These are phyloP conservation scores for Solanum paucissectum DNA, from an alignment of 257 asterid genomes.

Conservation along the genomic window DNA sequence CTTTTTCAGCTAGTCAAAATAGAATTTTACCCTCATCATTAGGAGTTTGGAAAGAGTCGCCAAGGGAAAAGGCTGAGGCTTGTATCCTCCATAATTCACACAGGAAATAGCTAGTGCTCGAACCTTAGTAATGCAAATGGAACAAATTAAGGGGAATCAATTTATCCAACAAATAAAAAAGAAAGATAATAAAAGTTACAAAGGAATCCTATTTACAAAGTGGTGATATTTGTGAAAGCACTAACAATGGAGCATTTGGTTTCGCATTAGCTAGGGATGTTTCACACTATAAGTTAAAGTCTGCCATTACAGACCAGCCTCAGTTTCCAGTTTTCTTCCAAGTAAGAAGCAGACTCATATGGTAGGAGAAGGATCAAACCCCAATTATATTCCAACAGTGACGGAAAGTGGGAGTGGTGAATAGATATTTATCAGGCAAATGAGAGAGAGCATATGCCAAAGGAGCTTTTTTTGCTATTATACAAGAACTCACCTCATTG, in stretches of 20 bases:
- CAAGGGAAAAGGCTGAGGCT: conserved; percentile 80
- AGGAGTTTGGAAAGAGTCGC: conserved; percentile 58
- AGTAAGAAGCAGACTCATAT: not conserved
- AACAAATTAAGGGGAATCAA: not conserved
- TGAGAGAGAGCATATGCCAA: not conserved
- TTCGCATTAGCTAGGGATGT: not conserved
- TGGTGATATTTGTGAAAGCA: not conserved
- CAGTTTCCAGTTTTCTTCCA: not conserved
- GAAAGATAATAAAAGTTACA: not conserved
- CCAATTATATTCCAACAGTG: not conserved
- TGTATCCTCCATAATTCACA: conserved; percentile 71
- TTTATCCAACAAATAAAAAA: not conserved
- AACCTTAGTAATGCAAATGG: conserved; percentile 30
- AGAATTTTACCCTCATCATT: conserved; percentile 49
- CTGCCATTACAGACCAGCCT: not conserved
- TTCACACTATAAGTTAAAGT: not conserved
- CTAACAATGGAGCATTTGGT: not conserved
- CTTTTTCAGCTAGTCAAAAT: not conserved
- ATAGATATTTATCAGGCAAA: not conserved
- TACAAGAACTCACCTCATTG: conserved; percentile 40
- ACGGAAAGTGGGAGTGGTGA: not conserved
- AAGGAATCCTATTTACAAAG: not conserved
- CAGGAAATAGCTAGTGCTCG: conserved; percentile 61
- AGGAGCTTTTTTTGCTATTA: not conserved
- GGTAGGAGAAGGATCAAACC: not conserved